Evolutionary conservation across 352 stramenopile species (phyloP), one percentile per base, ranked within the genome.

Genomic region (Phytophthora crassamura): DNA sequence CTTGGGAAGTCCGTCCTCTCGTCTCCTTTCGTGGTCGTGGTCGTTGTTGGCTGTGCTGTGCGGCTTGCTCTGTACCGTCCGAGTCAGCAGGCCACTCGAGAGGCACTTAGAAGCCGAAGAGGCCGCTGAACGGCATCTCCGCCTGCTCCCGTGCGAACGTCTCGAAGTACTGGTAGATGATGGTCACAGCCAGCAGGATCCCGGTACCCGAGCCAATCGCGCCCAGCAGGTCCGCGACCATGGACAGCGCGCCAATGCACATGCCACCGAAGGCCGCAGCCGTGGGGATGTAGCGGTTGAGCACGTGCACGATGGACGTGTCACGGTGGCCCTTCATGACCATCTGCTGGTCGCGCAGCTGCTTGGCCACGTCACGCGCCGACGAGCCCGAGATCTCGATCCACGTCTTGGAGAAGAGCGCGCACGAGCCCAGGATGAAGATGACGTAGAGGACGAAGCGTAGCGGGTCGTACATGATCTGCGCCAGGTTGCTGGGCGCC

Each of bases 91-190:
- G 35, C 15, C 36, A 46, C 38, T 46, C 22, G 5, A 10, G n/a
- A 55, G 6, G 5, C 25, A 39, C 71, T 89, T 93, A 93, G 73
- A 95, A 93, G 67, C 87, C 87, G 62, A 95, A 95, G 46, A 95
- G 70, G 40, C 82, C 80, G 51, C 80, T 82, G 40, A 95, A 66
- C 49, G 86, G 86, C 54, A 95, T 81, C 62, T 95, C 87, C 7
- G 87, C 83, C 62, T 95, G 84, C 75, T 99, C 96, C 72, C 97
- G 97, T 52, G 95, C 88, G 55, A 99, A 99, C 40, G 95, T 97
- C 88, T 99, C 97, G 71, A 98, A 99, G 82, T 99, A 99, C 80
- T 98, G 93, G 88, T 99, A 99, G 80, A 99, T 99, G 86, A 99
- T 99, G 25, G 97, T 99, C 52, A 99, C 98, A 50, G 94, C 95